Evolutionary conservation across 768 basidiomycete genomes (phyloP).

Genomic region (Mycena albidolilacea): DNA sequence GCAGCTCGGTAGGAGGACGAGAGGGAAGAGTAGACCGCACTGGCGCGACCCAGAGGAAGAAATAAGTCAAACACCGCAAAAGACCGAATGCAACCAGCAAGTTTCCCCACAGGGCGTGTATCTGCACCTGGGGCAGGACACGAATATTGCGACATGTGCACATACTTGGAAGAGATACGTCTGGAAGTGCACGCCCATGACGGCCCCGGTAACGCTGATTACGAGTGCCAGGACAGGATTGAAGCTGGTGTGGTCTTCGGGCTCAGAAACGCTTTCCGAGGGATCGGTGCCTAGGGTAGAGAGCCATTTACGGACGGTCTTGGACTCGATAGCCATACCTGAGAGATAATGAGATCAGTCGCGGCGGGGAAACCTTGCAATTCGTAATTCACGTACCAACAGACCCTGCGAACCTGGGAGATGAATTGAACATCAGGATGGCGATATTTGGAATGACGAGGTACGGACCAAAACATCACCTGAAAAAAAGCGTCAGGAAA

Average conservation of each 20-base stretch:
- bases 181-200: slow-evolving; percentile 94
- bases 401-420: slow-evolving; percentile 82
- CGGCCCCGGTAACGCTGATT: slow-evolving; percentile 93
- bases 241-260: slow-evolving; percentile 84
- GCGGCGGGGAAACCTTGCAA: background rate
- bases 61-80: slow-evolving; percentile 90
- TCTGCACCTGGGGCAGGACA: slow-evolving; percentile 72
- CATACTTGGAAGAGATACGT: slow-evolving; percentile 85
- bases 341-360: background rate
- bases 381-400: slow-evolving; percentile 59
- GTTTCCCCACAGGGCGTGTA: slow-evolving; percentile 94
- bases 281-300: slow-evolving; percentile 55
- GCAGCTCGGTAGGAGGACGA: slow-evolving; percentile 92
- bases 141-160: slow-evolving; percentile 37
- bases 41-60: slow-evolving; percentile 93
- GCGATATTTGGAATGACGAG: background rate
- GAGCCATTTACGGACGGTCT: slow-evolving; percentile 79
- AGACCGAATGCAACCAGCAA: slow-evolving; percentile 84
- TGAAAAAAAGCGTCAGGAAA: slow-evolving; percentile 42
- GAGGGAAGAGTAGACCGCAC: slow-evolving; percentile 88
- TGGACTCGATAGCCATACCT: slow-evolving; percentile 88
- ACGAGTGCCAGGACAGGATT: slow-evolving; percentile 95
- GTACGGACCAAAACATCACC: slow-evolving; percentile 81
- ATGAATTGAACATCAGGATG: background rate
- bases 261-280: slow-evolving; percentile 68